Conservation (phyloP, 257 asterid species). For the Solanum arcanum region DNA sequence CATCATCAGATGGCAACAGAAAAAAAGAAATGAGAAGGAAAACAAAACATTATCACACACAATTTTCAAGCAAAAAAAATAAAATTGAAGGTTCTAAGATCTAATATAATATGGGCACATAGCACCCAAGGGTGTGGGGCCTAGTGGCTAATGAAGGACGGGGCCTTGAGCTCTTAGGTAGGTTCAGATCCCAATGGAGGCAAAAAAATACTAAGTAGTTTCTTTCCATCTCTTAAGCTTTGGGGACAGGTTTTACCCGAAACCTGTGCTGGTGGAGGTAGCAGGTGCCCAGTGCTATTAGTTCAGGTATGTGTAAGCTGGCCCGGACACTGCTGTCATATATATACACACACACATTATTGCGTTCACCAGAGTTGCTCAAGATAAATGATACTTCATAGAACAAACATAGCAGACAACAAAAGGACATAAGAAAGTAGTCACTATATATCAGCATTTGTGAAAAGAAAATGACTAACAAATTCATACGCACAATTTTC, state of each 20-base stretch:
- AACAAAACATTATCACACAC: not conserved
- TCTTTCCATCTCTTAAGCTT: not conserved
- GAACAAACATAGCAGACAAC: not conserved
- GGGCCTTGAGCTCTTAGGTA: not conserved
- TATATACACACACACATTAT: not conserved
- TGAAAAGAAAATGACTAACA: conserved; percentile 1
- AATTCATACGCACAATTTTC: conserved; percentile 48
- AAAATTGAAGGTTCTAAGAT: not conserved
- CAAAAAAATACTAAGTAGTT: not conserved
- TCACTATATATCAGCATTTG: not conserved
- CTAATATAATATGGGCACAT: not conserved
- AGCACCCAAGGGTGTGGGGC: not conserved
- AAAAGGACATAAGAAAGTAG: not conserved
- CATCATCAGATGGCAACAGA: not conserved
- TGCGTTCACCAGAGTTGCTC: not conserved
- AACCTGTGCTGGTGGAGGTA: not conserved
- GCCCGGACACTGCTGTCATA: not conserved
- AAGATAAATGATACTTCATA: not conserved
- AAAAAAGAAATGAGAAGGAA: not conserved
- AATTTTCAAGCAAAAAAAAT: not conserved
- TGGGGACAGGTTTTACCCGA: not conserved
- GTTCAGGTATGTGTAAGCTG: not conserved
- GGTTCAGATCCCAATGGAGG: not conserved
- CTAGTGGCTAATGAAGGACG: not conserved
- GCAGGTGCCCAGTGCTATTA: not conserved